phyloP scores from a whole-genome alignment of 2,329 filamentous ascomycete genomes.

The Akanthomyces dipterigenus region DNA sequence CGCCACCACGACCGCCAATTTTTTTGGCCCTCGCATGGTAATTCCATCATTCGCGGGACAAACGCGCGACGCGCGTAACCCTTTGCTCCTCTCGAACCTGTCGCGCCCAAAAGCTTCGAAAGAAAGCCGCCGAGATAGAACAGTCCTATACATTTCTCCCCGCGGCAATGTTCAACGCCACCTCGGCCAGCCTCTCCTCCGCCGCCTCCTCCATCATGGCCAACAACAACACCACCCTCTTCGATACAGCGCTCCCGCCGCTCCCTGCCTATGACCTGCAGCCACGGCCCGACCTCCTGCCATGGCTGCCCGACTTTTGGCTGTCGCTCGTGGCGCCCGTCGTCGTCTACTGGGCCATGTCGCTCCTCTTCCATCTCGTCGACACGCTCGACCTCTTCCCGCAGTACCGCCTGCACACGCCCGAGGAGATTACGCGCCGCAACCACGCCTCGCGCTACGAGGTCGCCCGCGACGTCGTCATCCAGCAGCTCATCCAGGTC shows the following conservation, averaged over 20 bases:
- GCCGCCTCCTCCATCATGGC: conserved; percentile 30
- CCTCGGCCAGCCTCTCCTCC: conserved; percentile 22
- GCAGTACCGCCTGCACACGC: conserved; percentile 89
- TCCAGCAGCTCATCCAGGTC: conserved; percentile 89
- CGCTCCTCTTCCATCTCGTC: conserved; percentile 78
- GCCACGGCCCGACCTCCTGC: conserved; percentile 63
- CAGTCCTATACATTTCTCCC: neutral
- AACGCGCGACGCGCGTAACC: neutral
- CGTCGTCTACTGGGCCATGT: conserved; percentile 81
- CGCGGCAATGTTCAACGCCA: conserved; percentile 34
- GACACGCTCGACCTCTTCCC: conserved; percentile 82
- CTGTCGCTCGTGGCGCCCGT: conserved; percentile 71
- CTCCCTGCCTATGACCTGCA: conserved; percentile 74
- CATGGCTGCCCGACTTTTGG: conserved; percentile 75
- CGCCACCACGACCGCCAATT: neutral
- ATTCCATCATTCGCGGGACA: neutral
- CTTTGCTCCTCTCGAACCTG: neutral
- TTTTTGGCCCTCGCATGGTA: neutral
- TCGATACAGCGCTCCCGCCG: conserved; percentile 62
- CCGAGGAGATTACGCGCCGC: conserved; percentile 78
- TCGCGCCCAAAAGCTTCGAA: too few species aligned
- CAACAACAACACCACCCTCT: conserved; percentile 48
- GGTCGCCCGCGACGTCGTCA: conserved; percentile 80
- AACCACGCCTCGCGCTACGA: conserved; percentile 82
- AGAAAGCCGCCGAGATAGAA: neutral